Evolutionary conservation across 805 yeast species (phyloP).

Genomic region (Priceomyces castillae): DNA sequence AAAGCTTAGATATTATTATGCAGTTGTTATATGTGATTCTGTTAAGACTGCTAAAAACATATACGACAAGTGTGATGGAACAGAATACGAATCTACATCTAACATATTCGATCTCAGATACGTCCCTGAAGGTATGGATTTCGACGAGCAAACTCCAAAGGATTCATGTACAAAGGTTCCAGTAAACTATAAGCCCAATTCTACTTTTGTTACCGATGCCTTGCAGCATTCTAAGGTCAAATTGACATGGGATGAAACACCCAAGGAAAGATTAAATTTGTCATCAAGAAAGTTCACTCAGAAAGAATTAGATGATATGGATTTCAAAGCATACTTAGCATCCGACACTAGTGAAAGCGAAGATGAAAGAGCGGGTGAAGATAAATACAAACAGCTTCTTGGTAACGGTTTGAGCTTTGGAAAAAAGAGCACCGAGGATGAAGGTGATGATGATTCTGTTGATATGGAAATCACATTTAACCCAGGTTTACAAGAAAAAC

Average conservation of each 20-base stretch:
- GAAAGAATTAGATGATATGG: constrained; percentile 86
- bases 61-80: constrained; percentile 86
- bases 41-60: constrained; percentile 68
- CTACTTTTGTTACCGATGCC: constrained; percentile 86
- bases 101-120: constrained; percentile 90
- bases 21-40: constrained; percentile 80
- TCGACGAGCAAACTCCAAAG: constrained; percentile 67
- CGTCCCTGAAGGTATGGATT: constrained; percentile 89
- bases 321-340: constrained; percentile 88
- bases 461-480: constrained; percentile 96
- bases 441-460: constrained; percentile 40
- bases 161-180: constrained; percentile 77
- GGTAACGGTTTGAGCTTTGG: constrained; percentile 35
- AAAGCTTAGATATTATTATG: constrained; percentile 88
- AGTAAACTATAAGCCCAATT: constrained; percentile 69
- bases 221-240: constrained; percentile 94
- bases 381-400: constrained; percentile 61
- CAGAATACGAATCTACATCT: constrained; percentile 94
- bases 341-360: constrained; percentile 37
- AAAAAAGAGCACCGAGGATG: background rate
- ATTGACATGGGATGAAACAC: constrained; percentile 98
- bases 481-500: constrained; percentile 61
- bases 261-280: constrained; percentile 76
- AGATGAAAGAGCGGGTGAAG: constrained; percentile 35
- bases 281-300: constrained; percentile 81